phyloP scores from a whole-genome alignment of 2,329 filamentous ascomycete species.

The Bipolaris bicolor region DNA sequence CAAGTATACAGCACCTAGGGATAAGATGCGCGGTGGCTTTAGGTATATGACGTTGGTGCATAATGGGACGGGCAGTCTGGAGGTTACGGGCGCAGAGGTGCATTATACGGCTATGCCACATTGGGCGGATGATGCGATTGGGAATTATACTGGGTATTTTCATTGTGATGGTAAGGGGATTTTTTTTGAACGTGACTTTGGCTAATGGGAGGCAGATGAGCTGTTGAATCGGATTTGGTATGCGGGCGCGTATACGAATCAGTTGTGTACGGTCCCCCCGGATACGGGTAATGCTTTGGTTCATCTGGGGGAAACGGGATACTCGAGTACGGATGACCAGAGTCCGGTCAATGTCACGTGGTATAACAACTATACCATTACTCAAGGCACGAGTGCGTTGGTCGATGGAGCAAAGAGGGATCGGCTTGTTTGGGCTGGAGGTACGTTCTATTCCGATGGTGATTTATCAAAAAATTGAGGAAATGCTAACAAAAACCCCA shows the following conservation, averaged over 20 bases:
- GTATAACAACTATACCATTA: slow-evolving; percentile 52
- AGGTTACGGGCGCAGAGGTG: slow-evolving; percentile 46
- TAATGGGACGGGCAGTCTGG: slow-evolving; percentile 52
- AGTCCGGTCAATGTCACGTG: slow-evolving; percentile 46
- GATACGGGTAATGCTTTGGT: slow-evolving; percentile 46
- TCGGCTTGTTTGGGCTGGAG: slow-evolving; percentile 64
- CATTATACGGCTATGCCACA: slow-evolving; percentile 56
- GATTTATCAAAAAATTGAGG: background rate
- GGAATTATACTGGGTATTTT: slow-evolving; percentile 52
- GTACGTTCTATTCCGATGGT: slow-evolving; percentile 15
- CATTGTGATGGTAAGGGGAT: slow-evolving; percentile 46
- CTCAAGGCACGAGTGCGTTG: slow-evolving; percentile 47
- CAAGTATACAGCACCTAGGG: slow-evolving; percentile 50
- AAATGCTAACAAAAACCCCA: background rate
- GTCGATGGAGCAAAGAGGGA: slow-evolving; percentile 66
- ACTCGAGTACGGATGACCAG: slow-evolving; percentile 27
- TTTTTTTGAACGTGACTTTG: background rate
- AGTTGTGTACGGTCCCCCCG: slow-evolving; percentile 50
- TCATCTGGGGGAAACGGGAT: slow-evolving; percentile 38
- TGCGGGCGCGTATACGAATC: slow-evolving; percentile 50
- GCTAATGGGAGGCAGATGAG: slow-evolving; percentile 44
- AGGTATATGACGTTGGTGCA: slow-evolving; percentile 55
- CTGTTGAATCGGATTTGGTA: slow-evolving; percentile 55
- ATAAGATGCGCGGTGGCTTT: slow-evolving; percentile 55
- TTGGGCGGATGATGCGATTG: slow-evolving; percentile 45